phyloP scores from a whole-genome alignment of 306 rosid species.

The Dicorynia guianensis region DNA sequence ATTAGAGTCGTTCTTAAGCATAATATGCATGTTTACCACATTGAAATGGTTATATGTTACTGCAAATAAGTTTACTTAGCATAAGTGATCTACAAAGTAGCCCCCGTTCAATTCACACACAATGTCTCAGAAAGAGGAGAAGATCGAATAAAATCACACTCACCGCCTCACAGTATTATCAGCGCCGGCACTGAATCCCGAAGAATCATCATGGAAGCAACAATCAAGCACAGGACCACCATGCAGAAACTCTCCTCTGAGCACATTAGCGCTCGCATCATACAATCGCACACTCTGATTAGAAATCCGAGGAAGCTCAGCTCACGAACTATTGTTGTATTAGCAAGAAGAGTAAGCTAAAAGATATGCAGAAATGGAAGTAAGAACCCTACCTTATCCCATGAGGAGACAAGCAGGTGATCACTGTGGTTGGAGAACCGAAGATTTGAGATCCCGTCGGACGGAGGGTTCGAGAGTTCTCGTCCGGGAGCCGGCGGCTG shows the following conservation, averaged over 20 bases:
- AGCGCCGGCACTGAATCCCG: slow-evolving; percentile 82
- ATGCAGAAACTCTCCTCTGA: slow-evolving; percentile 87
- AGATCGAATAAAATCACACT: background rate
- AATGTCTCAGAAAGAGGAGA: background rate
- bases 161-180: slow-evolving; percentile 87
- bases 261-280: slow-evolving; percentile 81
- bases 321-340: background rate
- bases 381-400: slow-evolving; percentile 64
- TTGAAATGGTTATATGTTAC: background rate
- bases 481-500: slow-evolving; percentile 62
- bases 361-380: background rate
- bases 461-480: slow-evolving; percentile 65
- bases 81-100: background rate
- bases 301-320: slow-evolving; percentile 8
- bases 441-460: slow-evolving; percentile 74
- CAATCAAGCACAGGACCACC: slow-evolving; percentile 88
- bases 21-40: background rate
- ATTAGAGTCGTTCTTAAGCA: background rate
- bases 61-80: background rate
- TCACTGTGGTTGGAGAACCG: slow-evolving; percentile 75
- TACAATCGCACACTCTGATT: slow-evolving; percentile 81
- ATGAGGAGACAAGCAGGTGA: slow-evolving; percentile 72
- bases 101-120: background rate
- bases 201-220: slow-evolving; percentile 94
- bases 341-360: background rate